phyloP scores from a whole-genome alignment of 306 rosid genomes.

The Vigna mungo region DNA sequence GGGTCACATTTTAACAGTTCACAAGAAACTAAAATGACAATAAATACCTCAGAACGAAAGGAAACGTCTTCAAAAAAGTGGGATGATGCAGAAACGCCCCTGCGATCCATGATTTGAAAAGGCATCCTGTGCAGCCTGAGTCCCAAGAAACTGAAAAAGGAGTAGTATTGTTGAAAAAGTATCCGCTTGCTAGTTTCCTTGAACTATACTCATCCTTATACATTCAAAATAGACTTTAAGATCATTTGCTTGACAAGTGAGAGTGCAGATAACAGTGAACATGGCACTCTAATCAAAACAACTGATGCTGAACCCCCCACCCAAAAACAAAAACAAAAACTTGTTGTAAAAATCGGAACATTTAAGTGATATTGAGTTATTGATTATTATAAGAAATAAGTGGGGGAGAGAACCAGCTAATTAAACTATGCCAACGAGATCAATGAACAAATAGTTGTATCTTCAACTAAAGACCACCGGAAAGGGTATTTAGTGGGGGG shows the following conservation, averaged over 20 bases:
- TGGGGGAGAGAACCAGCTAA: background rate
- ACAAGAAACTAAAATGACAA: constrained; percentile 15
- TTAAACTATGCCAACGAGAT: constrained; percentile 35
- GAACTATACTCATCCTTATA: constrained; percentile 39
- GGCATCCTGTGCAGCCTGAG: constrained; percentile 63
- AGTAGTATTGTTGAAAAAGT: constrained; percentile 23
- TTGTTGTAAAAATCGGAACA: constrained; percentile 16
- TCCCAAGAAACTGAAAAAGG: constrained; percentile 39
- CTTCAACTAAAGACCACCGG: constrained; percentile 40
- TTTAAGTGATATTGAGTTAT: background rate
- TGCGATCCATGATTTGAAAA: constrained; percentile 68
- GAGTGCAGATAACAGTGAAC: constrained; percentile 23
- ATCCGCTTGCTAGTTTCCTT: constrained; percentile 41
- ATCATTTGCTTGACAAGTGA: constrained; percentile 32
- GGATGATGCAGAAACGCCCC: constrained; percentile 64
- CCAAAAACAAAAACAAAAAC: background rate
- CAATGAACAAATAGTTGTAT: constrained; percentile 2
- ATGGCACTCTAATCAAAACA: constrained; percentile 13
- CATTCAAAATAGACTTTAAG: constrained; percentile 39
- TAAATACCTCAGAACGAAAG: constrained; percentile 61
- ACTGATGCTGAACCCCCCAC: background rate
- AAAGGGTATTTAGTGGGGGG: constrained; percentile 8
- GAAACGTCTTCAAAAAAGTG: constrained; percentile 60
- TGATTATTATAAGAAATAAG: background rate
- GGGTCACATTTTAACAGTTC: background rate